A percentile compares a stretch with the other conserved stretches of the same genome.
phyloP scores from a whole-genome alignment of 116 monocot genomes.

The Zostera marina region DNA sequence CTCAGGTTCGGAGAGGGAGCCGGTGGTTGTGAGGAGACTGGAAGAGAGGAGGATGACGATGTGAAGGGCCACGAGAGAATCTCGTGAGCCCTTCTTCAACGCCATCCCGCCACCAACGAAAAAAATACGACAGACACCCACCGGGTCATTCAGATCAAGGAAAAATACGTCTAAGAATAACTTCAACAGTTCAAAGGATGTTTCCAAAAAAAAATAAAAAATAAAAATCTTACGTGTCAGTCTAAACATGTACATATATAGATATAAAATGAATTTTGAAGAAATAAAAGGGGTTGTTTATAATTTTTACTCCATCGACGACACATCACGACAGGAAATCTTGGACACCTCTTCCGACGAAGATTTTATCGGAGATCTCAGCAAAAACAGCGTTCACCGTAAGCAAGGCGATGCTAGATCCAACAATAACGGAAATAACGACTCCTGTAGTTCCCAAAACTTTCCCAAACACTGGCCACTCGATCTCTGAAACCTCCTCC shows the following conservation, averaged over 20 bases:
- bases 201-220: too few relatives aligned
- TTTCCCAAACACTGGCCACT: conserved; percentile 81
- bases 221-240: too few relatives aligned
- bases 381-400: conserved; percentile 83
- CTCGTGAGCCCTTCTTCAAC: neutral
- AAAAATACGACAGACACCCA: neutral
- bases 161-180: neutral
- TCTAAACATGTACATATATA: too few relatives aligned
- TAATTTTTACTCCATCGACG: neutral
- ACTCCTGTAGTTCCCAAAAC: conserved; percentile 87
- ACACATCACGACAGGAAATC: conserved; percentile 6
- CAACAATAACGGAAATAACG: conserved; percentile 77
- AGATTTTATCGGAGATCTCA: conserved; percentile 70
- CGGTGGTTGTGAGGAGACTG: neutral
- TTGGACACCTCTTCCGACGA: conserved; percentile 52
- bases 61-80: conserved; percentile 3
- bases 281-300: too few relatives aligned
- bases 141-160: neutral
- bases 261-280: too few relatives aligned
- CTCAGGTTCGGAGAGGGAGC: conserved; percentile 3
- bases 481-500: conserved; percentile 67
- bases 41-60: conserved; percentile 1
- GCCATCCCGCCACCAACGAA: neutral
- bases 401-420: conserved; percentile 69
- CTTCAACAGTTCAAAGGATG: too few relatives aligned